These are phyloP conservation scores for Pseudopithomyces maydicus DNA, from an alignment of 2,329 filamentous ascomycete genomes.

Conservation along the genomic window DNA sequence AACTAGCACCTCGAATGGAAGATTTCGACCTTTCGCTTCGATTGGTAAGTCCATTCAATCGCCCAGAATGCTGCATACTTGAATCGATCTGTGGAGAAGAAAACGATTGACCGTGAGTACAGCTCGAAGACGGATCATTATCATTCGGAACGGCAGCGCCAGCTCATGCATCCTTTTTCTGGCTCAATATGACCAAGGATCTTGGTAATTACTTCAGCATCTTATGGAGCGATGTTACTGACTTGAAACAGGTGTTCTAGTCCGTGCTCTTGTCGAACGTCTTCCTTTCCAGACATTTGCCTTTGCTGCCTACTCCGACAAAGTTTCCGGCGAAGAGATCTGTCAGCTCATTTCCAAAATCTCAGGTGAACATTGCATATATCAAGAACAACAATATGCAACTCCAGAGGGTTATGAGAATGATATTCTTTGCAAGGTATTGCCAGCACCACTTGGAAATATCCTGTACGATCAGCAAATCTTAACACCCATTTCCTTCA, in stretches of 20 bases:
- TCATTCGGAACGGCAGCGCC: conserved; percentile 2
- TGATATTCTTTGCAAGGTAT: neutral
- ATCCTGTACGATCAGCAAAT: neutral
- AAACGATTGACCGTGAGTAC: neutral
- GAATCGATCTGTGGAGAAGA: neutral
- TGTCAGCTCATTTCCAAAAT: conserved; percentile 1
- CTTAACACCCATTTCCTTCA: neutral
- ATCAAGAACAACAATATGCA: neutral
- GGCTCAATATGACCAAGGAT: conserved; percentile 9
- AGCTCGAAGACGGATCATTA: conserved; percentile 2
- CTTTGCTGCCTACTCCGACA: neutral
- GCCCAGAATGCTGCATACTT: neutral
- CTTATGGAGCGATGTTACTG: neutral
- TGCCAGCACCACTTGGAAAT: neutral
- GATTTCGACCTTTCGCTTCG: neutral
- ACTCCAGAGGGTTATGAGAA: neutral
- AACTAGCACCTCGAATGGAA: conserved; percentile 4
- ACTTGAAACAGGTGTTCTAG: neutral
- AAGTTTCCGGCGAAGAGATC: neutral
- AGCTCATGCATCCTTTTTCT: neutral
- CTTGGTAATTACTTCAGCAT: neutral
- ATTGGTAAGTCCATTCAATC: neutral
- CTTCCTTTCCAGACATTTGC: neutral
- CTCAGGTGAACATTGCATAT: neutral
- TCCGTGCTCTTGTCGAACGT: neutral